Evolutionary conservation across 257 asterid genomes (phyloP).

Genomic region (Craterostigma plantagineum): DNA sequence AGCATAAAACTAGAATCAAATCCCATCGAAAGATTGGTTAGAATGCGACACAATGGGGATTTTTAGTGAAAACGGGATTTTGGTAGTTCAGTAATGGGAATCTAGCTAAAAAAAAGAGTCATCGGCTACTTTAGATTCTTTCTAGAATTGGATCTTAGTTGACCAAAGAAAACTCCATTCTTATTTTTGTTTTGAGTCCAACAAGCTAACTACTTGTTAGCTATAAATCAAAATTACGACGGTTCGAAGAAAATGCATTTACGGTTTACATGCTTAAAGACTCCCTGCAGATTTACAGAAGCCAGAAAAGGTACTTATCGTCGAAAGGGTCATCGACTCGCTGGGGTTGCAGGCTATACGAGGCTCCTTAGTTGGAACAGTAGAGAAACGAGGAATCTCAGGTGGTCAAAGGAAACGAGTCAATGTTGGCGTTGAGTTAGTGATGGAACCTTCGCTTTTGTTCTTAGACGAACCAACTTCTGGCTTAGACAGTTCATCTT

Average conservation of each 20-base stretch:
- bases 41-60: no score
- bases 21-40: no score
- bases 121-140: no score
- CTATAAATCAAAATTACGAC: no score
- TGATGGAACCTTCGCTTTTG: conserved; percentile 46
- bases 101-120: no score
- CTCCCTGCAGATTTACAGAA: conserved; percentile 44
- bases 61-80: no score
- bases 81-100: no score
- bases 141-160: no score
- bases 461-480: conserved; percentile 55
- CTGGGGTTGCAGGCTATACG: conserved; percentile 41
- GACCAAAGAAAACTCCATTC: no score
- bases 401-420: conserved; percentile 62
- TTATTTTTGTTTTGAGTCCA: no score
- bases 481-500: conserved; percentile 49
- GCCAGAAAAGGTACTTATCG: conserved; percentile 41
- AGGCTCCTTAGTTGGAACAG: conserved; percentile 43
- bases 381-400: conserved; percentile 49
- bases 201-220: no score
- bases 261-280: conserved; percentile 23
- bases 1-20: neutral
- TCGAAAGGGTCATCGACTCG: conserved; percentile 42
- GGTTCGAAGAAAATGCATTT: conserved; percentile 15
- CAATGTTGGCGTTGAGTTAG: conserved; percentile 46